Evolutionary conservation across 306 rosid species (phyloP).

Genomic region (Echinosophora koreensis): DNA sequence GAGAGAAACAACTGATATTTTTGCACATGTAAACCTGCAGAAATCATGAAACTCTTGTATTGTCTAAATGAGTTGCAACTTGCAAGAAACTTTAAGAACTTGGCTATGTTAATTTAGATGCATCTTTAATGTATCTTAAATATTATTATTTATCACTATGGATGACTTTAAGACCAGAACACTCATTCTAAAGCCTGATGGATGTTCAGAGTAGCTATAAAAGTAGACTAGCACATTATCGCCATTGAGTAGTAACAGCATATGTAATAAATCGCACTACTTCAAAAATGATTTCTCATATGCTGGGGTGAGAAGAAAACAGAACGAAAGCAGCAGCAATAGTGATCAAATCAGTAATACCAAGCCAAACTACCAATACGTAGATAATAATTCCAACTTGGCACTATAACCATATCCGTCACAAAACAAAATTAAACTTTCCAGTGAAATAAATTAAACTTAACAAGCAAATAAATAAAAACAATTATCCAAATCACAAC

Average conservation of each 20-base stretch:
- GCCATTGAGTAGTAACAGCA: not conserved
- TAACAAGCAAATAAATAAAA: not conserved
- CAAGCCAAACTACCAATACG: not conserved
- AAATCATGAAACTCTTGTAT: not conserved
- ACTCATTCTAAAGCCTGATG: not conserved
- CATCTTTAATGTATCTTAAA: not conserved
- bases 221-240: not conserved
- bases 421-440: not conserved
- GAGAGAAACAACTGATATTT: slow-evolving; percentile 7
- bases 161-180: not conserved
- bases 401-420: not conserved
- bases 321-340: not conserved
- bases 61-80: slow-evolving; percentile 10
- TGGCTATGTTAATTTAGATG: not conserved
- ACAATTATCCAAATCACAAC: not conserved
- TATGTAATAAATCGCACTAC: not conserved
- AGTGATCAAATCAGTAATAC: not conserved
- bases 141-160: not conserved
- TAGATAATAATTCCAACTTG: not conserved
- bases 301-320: not conserved
- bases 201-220: not conserved
- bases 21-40: not conserved
- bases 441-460: not conserved
- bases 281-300: not conserved
- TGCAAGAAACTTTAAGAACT: not conserved